Evolutionary conservation across 495 filamentous ascomycete species (phyloP), one percentile per base, ranked within the genome.

Genomic region (Neurospora sp.): DNA sequence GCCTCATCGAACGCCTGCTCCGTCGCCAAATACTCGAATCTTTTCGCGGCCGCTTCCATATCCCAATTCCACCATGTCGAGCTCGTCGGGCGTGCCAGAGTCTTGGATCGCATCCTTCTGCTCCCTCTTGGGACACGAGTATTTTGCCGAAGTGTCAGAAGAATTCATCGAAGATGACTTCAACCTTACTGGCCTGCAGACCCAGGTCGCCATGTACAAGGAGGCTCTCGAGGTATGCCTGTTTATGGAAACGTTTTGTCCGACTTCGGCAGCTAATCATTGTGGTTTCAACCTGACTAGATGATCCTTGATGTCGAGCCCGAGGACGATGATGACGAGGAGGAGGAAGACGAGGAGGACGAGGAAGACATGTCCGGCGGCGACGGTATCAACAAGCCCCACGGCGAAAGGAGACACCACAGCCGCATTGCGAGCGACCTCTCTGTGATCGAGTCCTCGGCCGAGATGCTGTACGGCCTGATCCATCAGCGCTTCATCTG

Each of bases 81-180:
- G 92, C 74, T 94, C 93, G 5, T 95, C 94, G 70, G 92, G 91
- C 73, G 89, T 92, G 3, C 92, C 92, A 76, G 94, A 97, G 83
- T 96, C 93, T 53, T 99, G 96, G 96, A 98, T 99, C 84, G 91
- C 92, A 71, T 95, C 94, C 69, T 99, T 97, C 82, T 99, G 96
- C 84, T 93, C 92, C 40, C 86, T 98, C 41, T 88, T 97, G 73
- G 96, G 96, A 71, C 96, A 99, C 80, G 96, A 99, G 80, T 99
- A 98, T 83, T 99, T 99, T 80, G 96, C 96, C 69, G 96, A 99
- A 82, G 94, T 99, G 53, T 94, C 93, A 27, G 96, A 99, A 83
- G 96, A 99, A 74, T 99, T 99, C 80, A 98, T 99, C 77, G 96
- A 99, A 82, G 96, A 99, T 89, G 96, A 99, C 80, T 99, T 99